These are phyloP conservation scores for Cutaneotrichosporon sp. DNA, from an alignment of 1,284 basidiomycete species.

Conservation along the genomic window DNA sequence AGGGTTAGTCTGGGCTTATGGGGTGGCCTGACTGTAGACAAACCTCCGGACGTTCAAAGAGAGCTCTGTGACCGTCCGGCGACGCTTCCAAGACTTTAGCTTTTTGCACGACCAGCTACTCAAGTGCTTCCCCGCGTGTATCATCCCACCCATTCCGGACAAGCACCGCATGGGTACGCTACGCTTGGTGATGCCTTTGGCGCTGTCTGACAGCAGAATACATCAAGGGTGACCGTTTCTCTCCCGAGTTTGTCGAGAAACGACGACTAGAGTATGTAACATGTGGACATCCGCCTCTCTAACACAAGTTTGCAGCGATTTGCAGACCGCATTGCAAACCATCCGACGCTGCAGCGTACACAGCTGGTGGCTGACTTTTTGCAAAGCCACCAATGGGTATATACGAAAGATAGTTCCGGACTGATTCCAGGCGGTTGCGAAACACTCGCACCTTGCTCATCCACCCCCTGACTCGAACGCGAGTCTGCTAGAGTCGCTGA, in stretches of 20 bases:
- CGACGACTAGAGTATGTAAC: constrained; percentile 73
- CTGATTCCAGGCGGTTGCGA: constrained; percentile 72
- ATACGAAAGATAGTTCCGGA: too few species aligned
- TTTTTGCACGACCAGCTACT: constrained; percentile 85
- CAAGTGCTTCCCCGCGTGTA: constrained; percentile 91
- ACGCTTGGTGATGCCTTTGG: background rate
- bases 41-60: constrained; percentile 36
- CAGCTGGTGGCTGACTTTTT: constrained; percentile 86
- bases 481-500: constrained; percentile 86
- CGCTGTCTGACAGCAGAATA: constrained; percentile 63
- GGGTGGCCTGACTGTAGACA: constrained; percentile 26
- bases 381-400: constrained; percentile 95
- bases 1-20: constrained; percentile 57
- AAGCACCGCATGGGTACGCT: constrained; percentile 86
- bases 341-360: constrained; percentile 90
- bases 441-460: constrained; percentile 87
- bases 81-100: constrained; percentile 95
- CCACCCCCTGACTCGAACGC: constrained; percentile 74
- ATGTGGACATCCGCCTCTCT: background rate
- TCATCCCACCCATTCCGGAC: constrained; percentile 91
- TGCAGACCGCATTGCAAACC: constrained; percentile 79
- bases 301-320: constrained; percentile 77
- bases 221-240: constrained; percentile 94
- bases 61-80: constrained; percentile 65
- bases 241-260: constrained; percentile 91